These are phyloP conservation scores for Penicillium salamii DNA, from an alignment of 495 filamentous ascomycete genomes.

Conservation along the genomic window DNA sequence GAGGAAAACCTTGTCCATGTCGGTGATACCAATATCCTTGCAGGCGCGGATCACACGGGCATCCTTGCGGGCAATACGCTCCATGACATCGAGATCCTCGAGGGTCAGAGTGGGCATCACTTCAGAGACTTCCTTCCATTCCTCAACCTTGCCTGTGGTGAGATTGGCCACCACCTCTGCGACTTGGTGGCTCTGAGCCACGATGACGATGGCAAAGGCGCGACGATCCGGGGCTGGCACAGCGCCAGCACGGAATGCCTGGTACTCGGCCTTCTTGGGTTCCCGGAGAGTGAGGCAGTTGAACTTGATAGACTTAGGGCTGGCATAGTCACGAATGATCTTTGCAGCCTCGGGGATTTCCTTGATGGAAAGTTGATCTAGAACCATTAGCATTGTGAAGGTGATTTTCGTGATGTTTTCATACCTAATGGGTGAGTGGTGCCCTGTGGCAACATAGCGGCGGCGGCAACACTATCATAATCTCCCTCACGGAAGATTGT, in stretches of 20 bases:
- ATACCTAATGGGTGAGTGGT: slow-evolving; percentile 32
- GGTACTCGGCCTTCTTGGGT: slow-evolving; percentile 76
- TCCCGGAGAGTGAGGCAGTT: slow-evolving; percentile 82
- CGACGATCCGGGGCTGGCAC: slow-evolving; percentile 34
- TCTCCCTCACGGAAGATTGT: slow-evolving; percentile 36
- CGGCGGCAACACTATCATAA: slow-evolving; percentile 33
- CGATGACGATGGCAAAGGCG: slow-evolving; percentile 34
- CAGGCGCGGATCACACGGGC: slow-evolving; percentile 86
- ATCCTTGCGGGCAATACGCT: slow-evolving; percentile 68
- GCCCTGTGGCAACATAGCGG: slow-evolving; percentile 28
- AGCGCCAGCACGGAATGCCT: slow-evolving; percentile 64
- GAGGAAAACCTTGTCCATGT: slow-evolving; percentile 84
- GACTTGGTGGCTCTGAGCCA: slow-evolving; percentile 33
- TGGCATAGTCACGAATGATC: slow-evolving; percentile 32
- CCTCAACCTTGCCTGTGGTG: slow-evolving; percentile 61
- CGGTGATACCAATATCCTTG: slow-evolving; percentile 74
- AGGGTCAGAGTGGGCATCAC: slow-evolving; percentile 86
- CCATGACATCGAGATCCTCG: slow-evolving; percentile 83
- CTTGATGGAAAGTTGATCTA: slow-evolving; percentile 33
- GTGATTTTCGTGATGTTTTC: background rate
- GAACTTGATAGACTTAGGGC: slow-evolving; percentile 57
- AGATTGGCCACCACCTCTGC: slow-evolving; percentile 79
- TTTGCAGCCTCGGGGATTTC: slow-evolving; percentile 32
- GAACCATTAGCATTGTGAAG: background rate
- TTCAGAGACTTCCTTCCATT: slow-evolving; percentile 68